phyloP scores from a whole-genome alignment of 257 asterid species.

The Gynochthodes officinalis region DNA sequence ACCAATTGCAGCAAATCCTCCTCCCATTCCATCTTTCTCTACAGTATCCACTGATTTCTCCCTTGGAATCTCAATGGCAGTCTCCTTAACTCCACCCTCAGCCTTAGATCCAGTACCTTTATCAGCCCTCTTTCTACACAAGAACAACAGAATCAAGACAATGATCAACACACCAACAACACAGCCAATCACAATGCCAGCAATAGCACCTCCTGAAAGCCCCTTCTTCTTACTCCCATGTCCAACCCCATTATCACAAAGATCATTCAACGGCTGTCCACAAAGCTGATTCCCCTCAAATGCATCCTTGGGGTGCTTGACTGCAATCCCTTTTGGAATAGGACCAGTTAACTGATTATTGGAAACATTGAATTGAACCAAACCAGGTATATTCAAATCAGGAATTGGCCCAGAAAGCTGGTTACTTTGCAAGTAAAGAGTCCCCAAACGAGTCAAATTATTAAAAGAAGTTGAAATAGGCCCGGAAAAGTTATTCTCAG shows the following conservation, averaged over 20 bases:
- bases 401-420: slow-evolving; percentile 66
- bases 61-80: slow-evolving; percentile 42
- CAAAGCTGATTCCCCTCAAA: slow-evolving; percentile 72
- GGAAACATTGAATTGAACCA: slow-evolving; percentile 70
- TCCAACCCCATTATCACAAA: slow-evolving; percentile 35
- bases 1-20: slow-evolving; percentile 44
- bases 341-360: slow-evolving; percentile 55
- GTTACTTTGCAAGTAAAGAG: slow-evolving; percentile 69
- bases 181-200: slow-evolving; percentile 77
- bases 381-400: slow-evolving; percentile 43
- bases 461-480: slow-evolving; percentile 47
- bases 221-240: slow-evolving; percentile 29
- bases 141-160: slow-evolving; percentile 44
- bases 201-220: slow-evolving; percentile 86
- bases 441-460: slow-evolving; percentile 67
- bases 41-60: slow-evolving; percentile 29
- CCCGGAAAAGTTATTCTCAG: slow-evolving; percentile 74
- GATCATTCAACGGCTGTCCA: slow-evolving; percentile 54
- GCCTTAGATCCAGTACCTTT: slow-evolving; percentile 34
- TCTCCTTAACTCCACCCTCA: slow-evolving; percentile 33
- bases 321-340: slow-evolving; percentile 57
- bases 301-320: slow-evolving; percentile 39
- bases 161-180: slow-evolving; percentile 47
- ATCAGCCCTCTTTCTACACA: slow-evolving; percentile 40
- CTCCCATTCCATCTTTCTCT: slow-evolving; percentile 30